Evolutionary conservation across 768 basidiomycete species (phyloP).

Genomic region (Collybia nuda): DNA sequence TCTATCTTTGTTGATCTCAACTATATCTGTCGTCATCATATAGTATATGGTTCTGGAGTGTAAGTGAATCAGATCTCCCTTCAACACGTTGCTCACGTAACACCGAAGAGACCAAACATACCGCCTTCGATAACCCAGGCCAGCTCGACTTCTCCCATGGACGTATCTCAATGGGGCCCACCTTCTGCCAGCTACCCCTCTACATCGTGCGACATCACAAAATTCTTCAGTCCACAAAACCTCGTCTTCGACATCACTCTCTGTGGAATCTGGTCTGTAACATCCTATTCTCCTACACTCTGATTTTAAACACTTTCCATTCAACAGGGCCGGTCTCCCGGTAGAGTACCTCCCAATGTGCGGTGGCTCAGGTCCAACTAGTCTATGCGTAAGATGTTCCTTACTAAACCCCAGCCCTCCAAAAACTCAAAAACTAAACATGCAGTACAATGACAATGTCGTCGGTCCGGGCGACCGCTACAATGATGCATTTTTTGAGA

Average conservation of each 20-base stretch:
- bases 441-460: conserved; percentile 50
- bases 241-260: conserved; percentile 55
- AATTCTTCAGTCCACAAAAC: conserved; percentile 44
- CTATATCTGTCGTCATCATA: not conserved
- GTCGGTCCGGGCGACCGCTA: conserved; percentile 41
- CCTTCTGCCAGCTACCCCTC: conserved; percentile 41
- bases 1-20: too few relatives aligned
- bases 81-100: conserved; percentile 6
- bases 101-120: conserved; percentile 33
- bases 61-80: conserved; percentile 18
- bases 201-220: conserved; percentile 37
- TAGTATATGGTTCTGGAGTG: conserved; percentile 50
- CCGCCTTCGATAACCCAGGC: conserved; percentile 31
- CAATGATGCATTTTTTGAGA: conserved; percentile 60
- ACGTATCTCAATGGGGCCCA: conserved; percentile 40
- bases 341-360: conserved; percentile 38
- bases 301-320: not conserved
- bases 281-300: not conserved
- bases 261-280: conserved; percentile 42
- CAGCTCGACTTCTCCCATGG: conserved; percentile 29
- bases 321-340: conserved; percentile 43
- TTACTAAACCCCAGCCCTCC: not conserved
- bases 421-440: not conserved
- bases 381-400: conserved; percentile 32
- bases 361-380: conserved; percentile 29